Percentiles rank a stretch among this genome's conserved stretches.
These are phyloP conservation scores for Usnea hakonensis DNA, from an alignment of 495 filamentous ascomycete genomes.

Conservation along the genomic window DNA sequence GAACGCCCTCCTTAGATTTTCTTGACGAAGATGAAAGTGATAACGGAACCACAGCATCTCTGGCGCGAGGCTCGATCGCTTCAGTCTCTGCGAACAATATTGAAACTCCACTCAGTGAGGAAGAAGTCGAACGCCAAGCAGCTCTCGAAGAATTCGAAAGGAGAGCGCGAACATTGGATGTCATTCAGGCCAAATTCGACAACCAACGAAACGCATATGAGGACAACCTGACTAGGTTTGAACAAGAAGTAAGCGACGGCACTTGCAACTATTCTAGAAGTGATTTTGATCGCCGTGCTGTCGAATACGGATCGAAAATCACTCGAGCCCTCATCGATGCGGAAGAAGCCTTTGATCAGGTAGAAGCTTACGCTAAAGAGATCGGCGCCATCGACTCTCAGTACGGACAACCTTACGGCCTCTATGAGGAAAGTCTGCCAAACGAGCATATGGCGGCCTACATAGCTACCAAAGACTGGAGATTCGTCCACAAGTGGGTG, in stretches of 20 bases:
- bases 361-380: not conserved
- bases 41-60: no score
- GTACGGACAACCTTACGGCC: not conserved
- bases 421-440: not conserved
- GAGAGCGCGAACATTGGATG: not conserved
- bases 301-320: not conserved
- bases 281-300: not conserved
- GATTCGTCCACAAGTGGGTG: not conserved
- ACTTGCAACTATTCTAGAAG: not conserved
- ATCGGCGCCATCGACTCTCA: not conserved
- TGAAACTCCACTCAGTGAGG: not conserved
- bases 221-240: not conserved
- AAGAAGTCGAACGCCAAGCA: not conserved
- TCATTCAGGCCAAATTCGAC: slow-evolving; percentile 4
- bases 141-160: not conserved
- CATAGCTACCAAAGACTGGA: not conserved
- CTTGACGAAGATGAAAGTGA: no score
- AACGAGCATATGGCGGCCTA: not conserved
- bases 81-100: not conserved
- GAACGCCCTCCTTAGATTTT: no score
- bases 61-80: no score
- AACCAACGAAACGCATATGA: not conserved
- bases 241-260: not conserved
- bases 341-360: not conserved
- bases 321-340: not conserved